A percentile compares a stretch with the other conserved stretches of the same genome.
Conservation (phyloP, 176 grass and related monocot species). For the Triticum turgidum region DNA sequence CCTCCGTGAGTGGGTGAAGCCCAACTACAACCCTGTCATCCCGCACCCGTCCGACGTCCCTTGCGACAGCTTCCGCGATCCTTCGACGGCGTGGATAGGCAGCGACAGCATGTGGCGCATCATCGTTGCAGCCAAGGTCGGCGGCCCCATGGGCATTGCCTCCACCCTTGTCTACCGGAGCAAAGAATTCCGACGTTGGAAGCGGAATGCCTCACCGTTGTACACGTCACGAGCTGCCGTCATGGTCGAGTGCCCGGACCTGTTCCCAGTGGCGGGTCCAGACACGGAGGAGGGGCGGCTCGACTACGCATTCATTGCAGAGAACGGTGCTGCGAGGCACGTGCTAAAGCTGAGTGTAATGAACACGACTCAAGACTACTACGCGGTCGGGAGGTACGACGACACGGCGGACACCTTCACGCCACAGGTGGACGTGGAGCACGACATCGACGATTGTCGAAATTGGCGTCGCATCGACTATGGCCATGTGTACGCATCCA, state of each 20-base stretch:
- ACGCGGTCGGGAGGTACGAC: no score
- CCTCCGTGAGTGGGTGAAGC: conserved; percentile 55
- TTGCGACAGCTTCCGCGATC: conserved; percentile 44
- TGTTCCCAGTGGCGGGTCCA: conserved; percentile 27
- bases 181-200: not conserved
- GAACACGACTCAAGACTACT: no score
- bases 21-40: conserved; percentile 63
- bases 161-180: no score
- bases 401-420: no score
- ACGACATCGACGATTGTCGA: no score
- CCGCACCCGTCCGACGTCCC: conserved; percentile 24
- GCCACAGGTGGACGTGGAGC: no score
- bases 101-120: conserved; percentile 51
- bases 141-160: no score
- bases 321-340: not conserved
- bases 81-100: conserved; percentile 62
- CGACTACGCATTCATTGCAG: conserved; percentile 24
- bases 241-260: no score
- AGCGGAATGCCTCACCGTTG: conserved; percentile 35
- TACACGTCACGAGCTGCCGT: conserved; percentile 8
- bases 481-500: no score
- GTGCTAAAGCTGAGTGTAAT: no score
- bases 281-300: not conserved
- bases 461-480: no score
- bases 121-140: conserved; percentile 34